A percentile compares a stretch with the other conserved stretches of the same genome.
These are phyloP conservation scores for Pisolithus tinctorius DNA, from an alignment of 768 basidiomycete species.

Conservation along the genomic window DNA sequence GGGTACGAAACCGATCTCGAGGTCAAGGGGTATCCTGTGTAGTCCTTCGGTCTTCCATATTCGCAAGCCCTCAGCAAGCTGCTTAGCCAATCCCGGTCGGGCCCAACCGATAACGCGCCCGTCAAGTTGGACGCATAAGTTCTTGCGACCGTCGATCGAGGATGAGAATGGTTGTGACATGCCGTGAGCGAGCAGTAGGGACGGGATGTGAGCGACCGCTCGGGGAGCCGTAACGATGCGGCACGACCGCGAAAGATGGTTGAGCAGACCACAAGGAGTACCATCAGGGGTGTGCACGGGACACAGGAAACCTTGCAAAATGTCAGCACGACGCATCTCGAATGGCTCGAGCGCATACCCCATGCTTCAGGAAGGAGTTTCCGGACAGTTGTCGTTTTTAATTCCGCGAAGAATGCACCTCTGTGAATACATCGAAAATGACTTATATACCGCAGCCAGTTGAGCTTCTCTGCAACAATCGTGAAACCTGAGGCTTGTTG, in stretches of 20 bases:
- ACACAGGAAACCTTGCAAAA: slow-evolving; percentile 77
- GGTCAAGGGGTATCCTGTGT: slow-evolving; percentile 78
- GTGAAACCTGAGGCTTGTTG: slow-evolving; percentile 99
- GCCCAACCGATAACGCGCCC: slow-evolving; percentile 95
- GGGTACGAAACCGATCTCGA: slow-evolving; percentile 92
- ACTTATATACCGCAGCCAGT: slow-evolving; percentile 96
- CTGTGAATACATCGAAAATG: slow-evolving; percentile 98
- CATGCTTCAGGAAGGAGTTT: slow-evolving; percentile 96
- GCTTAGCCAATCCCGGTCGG: slow-evolving; percentile 58
- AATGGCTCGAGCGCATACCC: slow-evolving; percentile 47
- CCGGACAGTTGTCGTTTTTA: slow-evolving; percentile 96
- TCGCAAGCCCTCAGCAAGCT: slow-evolving; percentile 79
- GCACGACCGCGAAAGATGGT: slow-evolving; percentile 92
- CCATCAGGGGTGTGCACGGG: slow-evolving; percentile 99
- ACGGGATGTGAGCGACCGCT: slow-evolving; percentile 70
- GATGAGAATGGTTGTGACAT: slow-evolving; percentile 89
- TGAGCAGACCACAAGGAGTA: slow-evolving; percentile 93
- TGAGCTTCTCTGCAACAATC: slow-evolving; percentile 97
- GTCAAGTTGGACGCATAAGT: slow-evolving; percentile 90
- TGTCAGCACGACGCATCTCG: slow-evolving; percentile 2
- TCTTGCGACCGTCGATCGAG: slow-evolving; percentile 73
- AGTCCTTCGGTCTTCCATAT: slow-evolving; percentile 91
- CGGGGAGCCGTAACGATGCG: slow-evolving; percentile 80
- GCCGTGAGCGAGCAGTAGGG: slow-evolving; percentile 77
- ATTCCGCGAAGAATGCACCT: slow-evolving; percentile 97